Base-by-base conservation (phyloP, 305 asterid genomes). In the Solanum hybrid region DNA sequence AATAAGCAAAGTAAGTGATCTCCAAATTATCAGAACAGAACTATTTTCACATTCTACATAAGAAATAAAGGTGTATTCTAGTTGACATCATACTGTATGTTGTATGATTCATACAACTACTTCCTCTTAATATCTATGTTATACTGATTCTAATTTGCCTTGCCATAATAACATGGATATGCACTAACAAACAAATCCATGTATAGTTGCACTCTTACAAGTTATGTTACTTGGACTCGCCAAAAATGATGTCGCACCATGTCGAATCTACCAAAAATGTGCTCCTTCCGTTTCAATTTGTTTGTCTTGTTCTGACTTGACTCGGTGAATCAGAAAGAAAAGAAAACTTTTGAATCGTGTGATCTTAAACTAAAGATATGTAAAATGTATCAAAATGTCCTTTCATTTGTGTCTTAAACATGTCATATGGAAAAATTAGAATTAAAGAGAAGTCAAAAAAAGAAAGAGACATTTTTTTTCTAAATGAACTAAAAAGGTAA, bases 301-400 rank as follows among this genome's bases (percentile, higher is more conserved):
- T 51, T 51, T 51, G n/a, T 7, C 8, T 51, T 14, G 9, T 51
- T 51, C 2, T 51, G 9, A 51, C 9, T 51, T 51, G 66, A 0
- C 0, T 5, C 22, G 22, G 64, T 0, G 0, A 0, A 14, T 5
- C 2, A 46, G 20, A 46, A 46, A 46, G 60, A 13, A 46, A 5
- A 46, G 7, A 46, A 5, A 0, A 51, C 66, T 51, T 51, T 51
- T 51, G 24, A 56, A 56, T 17, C 24, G 9, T 51, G 4, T 6
- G 0, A 1, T 56, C 24, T 56, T 56, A 6, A 6, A 17, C n/a
- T 51, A 51, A 51, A 46, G 17, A 51, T 51, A 0, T 6, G 4
- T 2, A 0, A 17, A 51, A 1, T 51, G 66, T 51, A 51, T 0
- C n/a, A 51, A 51, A 51, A 51, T 2, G 9, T 0, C 4, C n/a